These are phyloP conservation scores for Pyricularia grisea DNA, from an alignment of 2,329 filamentous ascomycete genomes.

Conservation along the genomic window DNA sequence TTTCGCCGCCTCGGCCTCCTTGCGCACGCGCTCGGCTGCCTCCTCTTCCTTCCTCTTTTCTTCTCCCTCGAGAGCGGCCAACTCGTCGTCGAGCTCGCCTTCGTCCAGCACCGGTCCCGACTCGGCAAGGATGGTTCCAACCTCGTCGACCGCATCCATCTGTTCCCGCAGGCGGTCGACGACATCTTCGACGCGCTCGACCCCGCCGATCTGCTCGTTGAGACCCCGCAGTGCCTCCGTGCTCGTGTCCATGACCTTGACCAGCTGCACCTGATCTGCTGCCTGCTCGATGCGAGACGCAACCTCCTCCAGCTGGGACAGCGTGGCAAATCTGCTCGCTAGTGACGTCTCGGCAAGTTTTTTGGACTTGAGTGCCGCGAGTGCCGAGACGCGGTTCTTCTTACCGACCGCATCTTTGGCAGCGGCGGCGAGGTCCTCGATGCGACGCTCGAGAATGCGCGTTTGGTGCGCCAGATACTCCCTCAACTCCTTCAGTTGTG, in stretches of 20 bases:
- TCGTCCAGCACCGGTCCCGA: constrained; percentile 55
- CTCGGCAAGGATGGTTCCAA: constrained; percentile 68
- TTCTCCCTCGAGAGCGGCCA: constrained; percentile 62
- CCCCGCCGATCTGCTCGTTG: constrained; percentile 69
- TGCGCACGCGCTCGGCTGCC: constrained; percentile 37
- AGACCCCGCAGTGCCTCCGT: constrained; percentile 62
- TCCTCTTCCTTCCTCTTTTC: constrained; percentile 43
- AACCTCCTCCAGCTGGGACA: constrained; percentile 75
- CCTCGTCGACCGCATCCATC: constrained; percentile 75
- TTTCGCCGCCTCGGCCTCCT: constrained; percentile 26
- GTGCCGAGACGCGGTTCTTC: constrained; percentile 67
- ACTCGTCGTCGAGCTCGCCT: constrained; percentile 76
- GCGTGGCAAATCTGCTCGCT: constrained; percentile 59
- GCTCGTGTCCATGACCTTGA: constrained; percentile 74
- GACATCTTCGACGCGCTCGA: constrained; percentile 64
- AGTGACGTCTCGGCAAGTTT: constrained; percentile 72
- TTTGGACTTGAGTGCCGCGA: constrained; percentile 72
- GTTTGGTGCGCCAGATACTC: constrained; percentile 67
- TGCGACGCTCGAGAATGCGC: constrained; percentile 52
- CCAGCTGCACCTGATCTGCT: constrained; percentile 71
- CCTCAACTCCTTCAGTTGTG: constrained; percentile 72
- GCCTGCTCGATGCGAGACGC: constrained; percentile 80
- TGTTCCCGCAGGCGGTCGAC: constrained; percentile 69
- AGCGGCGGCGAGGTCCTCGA: constrained; percentile 52
- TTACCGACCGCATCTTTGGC: constrained; percentile 62